Evolutionary conservation across 345 rosid genomes (phyloP).

Genomic region (Trapa bicornis): DNA sequence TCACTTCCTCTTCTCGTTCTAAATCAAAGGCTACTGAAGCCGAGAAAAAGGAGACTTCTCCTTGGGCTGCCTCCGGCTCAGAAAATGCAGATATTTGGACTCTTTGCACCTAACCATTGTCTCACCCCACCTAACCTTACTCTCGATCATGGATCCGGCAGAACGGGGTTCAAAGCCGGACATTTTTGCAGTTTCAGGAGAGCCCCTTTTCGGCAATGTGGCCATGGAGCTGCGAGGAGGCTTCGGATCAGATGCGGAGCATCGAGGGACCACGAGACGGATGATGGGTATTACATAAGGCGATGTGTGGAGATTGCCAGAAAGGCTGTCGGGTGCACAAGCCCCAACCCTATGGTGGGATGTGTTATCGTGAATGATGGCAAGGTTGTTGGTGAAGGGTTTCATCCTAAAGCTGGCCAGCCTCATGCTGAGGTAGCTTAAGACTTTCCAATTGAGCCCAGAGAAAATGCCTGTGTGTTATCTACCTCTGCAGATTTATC

Average conservation of each 20-base stretch:
- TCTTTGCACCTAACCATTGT: no score
- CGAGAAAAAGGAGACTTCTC: no score
- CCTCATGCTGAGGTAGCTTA: slow-evolving; percentile 87
- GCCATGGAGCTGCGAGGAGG: slow-evolving; percentile 5
- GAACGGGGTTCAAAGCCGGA: background rate
- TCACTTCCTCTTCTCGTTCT: no score
- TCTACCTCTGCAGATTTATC: background rate
- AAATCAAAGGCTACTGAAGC: no score
- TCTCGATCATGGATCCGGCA: background rate
- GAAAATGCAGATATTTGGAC: no score
- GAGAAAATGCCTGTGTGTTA: background rate
- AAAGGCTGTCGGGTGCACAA: slow-evolving; percentile 64
- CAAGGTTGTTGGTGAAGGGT: slow-evolving; percentile 76
- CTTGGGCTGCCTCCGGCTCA: no score
- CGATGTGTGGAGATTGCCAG: slow-evolving; percentile 68
- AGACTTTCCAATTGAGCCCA: background rate
- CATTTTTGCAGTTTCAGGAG: background rate
- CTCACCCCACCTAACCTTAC: background rate
- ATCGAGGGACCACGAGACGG: slow-evolving; percentile 6
- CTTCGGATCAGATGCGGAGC: slow-evolving; percentile 19
- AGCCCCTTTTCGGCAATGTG: background rate
- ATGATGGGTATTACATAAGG: slow-evolving; percentile 63
- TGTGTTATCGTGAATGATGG: slow-evolving; percentile 88
- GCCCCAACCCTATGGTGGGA: slow-evolving; percentile 96
- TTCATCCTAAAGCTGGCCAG: slow-evolving; percentile 93